These are phyloP conservation scores for Phalaenopsis hybrid DNA, from an alignment of 116 monocot species.

Conservation along the genomic window DNA sequence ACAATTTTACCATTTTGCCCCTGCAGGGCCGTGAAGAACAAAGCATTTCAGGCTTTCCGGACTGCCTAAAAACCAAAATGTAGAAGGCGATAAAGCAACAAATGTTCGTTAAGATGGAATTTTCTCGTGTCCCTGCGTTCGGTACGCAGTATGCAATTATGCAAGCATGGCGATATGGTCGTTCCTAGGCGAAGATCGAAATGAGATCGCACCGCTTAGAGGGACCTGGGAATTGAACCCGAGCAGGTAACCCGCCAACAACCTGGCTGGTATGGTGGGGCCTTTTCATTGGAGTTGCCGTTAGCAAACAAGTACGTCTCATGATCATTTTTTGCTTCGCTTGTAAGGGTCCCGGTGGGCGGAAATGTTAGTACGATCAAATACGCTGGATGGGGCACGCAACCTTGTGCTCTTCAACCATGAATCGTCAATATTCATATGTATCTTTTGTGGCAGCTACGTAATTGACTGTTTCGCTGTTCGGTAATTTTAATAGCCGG, in stretches of 20 bases:
- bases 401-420: no score
- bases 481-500: no score
- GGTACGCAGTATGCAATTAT: no score
- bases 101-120: background rate
- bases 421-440: no score
- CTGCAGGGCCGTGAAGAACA: background rate
- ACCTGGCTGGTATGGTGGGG: conserved; percentile 1
- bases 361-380: background rate
- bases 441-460: no score
- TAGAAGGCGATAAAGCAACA: no score
- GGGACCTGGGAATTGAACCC: background rate
- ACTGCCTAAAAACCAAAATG: no score
- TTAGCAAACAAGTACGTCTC: background rate
- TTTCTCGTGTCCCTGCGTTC: background rate
- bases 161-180: no score
- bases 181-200: no score
- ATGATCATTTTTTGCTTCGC: background rate
- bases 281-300: background rate
- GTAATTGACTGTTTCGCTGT: no score
- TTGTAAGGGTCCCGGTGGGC: conserved; percentile 1
- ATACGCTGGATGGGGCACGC: background rate
- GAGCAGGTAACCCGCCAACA: background rate
- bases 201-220: background rate
- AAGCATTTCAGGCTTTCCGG: no score
- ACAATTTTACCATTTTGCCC: background rate